A percentile compares a stretch with the other conserved stretches of the same genome.
phyloP scores from a whole-genome alignment of 345 rosid genomes.

The Aegle marmelos region DNA sequence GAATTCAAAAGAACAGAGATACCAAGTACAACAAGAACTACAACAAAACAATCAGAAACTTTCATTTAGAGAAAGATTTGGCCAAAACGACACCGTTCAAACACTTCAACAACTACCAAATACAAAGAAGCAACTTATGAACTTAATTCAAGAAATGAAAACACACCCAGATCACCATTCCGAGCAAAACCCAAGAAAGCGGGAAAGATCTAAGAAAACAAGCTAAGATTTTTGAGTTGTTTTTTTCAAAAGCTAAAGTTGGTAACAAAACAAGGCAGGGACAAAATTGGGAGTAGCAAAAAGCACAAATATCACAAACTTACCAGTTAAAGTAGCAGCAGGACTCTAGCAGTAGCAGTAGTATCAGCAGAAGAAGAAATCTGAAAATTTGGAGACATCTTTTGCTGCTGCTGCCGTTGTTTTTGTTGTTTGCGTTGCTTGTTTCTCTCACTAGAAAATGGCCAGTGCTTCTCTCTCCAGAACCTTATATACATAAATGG shows the following conservation, averaged over 20 bases:
- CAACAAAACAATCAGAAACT: not conserved
- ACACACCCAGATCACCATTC: slow-evolving; percentile 25
- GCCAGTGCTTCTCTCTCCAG: slow-evolving; percentile 15
- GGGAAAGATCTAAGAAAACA: slow-evolving; percentile 35
- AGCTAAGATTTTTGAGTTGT: slow-evolving; percentile 2
- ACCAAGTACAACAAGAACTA: not conserved
- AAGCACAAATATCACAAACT: not conserved
- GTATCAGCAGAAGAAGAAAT: slow-evolving; percentile 14
- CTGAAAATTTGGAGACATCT: slow-evolving; percentile 28
- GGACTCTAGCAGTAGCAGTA: not conserved
- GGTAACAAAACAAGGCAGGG: not conserved
- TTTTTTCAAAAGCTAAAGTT: not conserved
- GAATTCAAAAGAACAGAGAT: not conserved
- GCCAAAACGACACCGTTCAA: not conserved
- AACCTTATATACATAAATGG: not conserved
- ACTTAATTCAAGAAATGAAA: slow-evolving; percentile 12
- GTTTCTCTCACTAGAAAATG: slow-evolving; percentile 10
- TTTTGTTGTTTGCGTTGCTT: not conserved
- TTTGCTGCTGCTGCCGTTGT: no score
- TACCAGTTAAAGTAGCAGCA: slow-evolving; percentile 22
- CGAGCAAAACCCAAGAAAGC: slow-evolving; percentile 20
- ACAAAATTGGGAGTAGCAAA: not conserved
- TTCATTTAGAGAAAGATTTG: not conserved
- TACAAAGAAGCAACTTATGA: not conserved
- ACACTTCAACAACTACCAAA: not conserved